Evolutionary conservation across 1,284 basidiomycete genomes (phyloP).

Genomic region (Trichosporon coremiiforme): DNA sequence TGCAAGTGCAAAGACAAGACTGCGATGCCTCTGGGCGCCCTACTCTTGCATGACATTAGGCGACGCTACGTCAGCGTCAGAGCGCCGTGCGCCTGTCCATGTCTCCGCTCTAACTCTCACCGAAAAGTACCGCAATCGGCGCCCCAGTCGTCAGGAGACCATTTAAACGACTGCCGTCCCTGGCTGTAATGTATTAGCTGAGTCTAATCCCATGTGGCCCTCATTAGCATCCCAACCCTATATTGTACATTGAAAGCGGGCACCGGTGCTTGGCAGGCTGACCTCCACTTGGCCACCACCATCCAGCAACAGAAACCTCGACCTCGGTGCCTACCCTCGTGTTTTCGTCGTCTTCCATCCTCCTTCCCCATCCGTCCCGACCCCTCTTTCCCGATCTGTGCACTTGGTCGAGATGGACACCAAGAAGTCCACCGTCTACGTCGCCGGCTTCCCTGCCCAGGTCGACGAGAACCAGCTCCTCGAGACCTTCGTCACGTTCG

Average conservation of each 20-base stretch:
- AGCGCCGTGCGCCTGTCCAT: not conserved
- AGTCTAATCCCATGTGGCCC: conserved; percentile 11
- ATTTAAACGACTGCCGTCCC: not conserved
- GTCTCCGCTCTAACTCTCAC: not conserved
- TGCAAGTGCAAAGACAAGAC: not conserved
- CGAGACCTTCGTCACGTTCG: conserved; percentile 55
- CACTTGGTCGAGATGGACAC: conserved; percentile 12
- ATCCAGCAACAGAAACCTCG: not conserved
- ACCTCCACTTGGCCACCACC: conserved; percentile 3
- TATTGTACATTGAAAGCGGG: not conserved
- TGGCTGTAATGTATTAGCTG: not conserved
- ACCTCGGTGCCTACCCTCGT: not conserved
- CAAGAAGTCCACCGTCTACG: conserved; percentile 49
- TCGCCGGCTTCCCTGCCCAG: conserved; percentile 47
- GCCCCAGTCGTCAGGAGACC: conserved; percentile 1
- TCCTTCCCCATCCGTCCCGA: not conserved
- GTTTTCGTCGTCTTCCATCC: not conserved
- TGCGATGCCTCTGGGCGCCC: not conserved
- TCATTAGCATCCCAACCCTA: not conserved
- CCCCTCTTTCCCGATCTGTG: not conserved
- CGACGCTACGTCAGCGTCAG: conserved; percentile 5
- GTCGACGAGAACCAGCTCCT: conserved; percentile 54
- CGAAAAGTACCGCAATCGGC: not conserved
- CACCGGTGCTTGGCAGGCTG: not conserved
- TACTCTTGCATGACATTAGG: not conserved